Conservation (phyloP, 2,329 filamentous ascomycete species). For the Colletotrichum coccodes region DNA sequence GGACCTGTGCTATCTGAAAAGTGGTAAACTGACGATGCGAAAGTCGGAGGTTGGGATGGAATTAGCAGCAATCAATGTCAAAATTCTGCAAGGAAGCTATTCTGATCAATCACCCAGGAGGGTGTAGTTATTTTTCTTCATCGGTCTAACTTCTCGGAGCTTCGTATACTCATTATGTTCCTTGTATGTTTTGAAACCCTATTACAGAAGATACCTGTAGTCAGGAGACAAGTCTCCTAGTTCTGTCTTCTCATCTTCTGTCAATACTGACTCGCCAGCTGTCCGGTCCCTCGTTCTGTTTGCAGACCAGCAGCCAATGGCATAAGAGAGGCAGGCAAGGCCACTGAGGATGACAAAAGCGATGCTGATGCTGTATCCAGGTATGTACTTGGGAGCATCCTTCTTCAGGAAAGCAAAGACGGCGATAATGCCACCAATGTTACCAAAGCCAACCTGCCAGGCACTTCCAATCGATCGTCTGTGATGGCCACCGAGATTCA, state of each 20-base stretch:
- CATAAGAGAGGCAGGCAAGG: slow-evolving; percentile 69
- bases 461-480: slow-evolving; percentile 76
- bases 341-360: slow-evolving; percentile 77
- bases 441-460: slow-evolving; percentile 83
- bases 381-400: slow-evolving; percentile 76
- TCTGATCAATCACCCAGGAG: no score
- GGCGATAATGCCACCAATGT: slow-evolving; percentile 82
- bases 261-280: slow-evolving; percentile 56
- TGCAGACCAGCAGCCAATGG: slow-evolving; percentile 63
- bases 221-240: slow-evolving; percentile 69
- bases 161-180: neutral
- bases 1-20: no score
- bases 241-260: slow-evolving; percentile 70
- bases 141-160: no score
- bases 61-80: no score
- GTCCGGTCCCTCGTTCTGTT: slow-evolving; percentile 68
- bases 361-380: slow-evolving; percentile 82
- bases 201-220: slow-evolving; percentile 67
- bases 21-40: no score
- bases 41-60: no score
- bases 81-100: no score
- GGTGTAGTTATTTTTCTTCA: no score
- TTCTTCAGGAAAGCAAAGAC: slow-evolving; percentile 74
- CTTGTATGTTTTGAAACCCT: neutral
- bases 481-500: slow-evolving; percentile 81